phyloP scores from a whole-genome alignment of 257 asterid genomes.

The Mitragyna speciosa region DNA sequence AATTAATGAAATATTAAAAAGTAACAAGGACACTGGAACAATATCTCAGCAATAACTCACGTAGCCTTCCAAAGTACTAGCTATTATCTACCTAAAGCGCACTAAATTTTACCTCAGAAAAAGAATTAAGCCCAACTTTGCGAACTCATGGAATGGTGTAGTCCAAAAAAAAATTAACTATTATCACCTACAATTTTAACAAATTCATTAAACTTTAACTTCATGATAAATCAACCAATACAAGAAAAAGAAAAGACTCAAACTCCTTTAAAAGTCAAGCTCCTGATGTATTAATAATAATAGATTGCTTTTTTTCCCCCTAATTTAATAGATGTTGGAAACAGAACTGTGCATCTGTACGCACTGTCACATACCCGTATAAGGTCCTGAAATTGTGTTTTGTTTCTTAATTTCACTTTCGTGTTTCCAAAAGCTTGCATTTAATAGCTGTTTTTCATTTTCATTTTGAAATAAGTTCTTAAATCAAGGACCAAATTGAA shows the following conservation, averaged over 20 bases:
- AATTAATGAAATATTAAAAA: neutral
- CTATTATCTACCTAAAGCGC: neutral
- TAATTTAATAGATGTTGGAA: neutral
- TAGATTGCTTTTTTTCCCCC: neutral
- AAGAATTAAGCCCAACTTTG: slow-evolving; percentile 5
- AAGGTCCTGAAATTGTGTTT: neutral
- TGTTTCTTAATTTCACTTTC: neutral
- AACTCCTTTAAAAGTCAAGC: neutral
- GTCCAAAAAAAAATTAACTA: neutral
- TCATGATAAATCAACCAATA: neutral
- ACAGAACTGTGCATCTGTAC: neutral
- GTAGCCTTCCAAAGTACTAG: neutral
- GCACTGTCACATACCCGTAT: neutral
- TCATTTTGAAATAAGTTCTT: neutral
- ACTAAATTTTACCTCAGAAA: neutral
- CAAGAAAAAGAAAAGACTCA: neutral
- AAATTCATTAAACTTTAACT: neutral
- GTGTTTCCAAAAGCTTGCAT: neutral
- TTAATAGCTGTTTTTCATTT: neutral
- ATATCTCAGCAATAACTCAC: neutral
- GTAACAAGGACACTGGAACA: neutral
- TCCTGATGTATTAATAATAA: neutral
- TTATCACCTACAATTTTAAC: neutral
- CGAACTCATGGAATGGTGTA: slow-evolving; percentile 12
- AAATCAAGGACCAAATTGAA: neutral